These are phyloP conservation scores for Apiospora marii DNA, from an alignment of 2,329 filamentous ascomycete genomes.

Conservation along the genomic window DNA sequence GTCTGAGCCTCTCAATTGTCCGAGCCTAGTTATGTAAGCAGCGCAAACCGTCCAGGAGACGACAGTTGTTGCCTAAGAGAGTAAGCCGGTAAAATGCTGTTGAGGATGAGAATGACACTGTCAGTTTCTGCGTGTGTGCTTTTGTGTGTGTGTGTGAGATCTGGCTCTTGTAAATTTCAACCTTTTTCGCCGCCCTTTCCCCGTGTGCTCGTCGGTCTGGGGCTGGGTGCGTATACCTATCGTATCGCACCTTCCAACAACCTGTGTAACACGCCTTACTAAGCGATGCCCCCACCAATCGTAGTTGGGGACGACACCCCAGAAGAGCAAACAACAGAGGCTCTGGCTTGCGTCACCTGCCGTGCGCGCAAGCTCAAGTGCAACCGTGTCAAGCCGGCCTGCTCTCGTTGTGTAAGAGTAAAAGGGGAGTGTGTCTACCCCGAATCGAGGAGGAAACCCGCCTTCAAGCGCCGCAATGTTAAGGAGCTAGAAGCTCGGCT, in stretches of 20 bases:
- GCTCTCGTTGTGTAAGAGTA: slow-evolving; percentile 79
- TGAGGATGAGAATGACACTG: not conserved
- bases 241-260: not conserved
- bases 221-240: not conserved
- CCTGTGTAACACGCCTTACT: not conserved
- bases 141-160: not conserved
- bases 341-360: slow-evolving; percentile 20
- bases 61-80: slow-evolving; percentile 6
- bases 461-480: slow-evolving; percentile 88
- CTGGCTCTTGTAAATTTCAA: not conserved
- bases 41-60: not conserved
- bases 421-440: slow-evolving; percentile 86
- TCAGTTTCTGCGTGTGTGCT: not conserved
- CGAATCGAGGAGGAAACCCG: slow-evolving; percentile 86
- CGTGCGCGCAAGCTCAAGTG: slow-evolving; percentile 88
- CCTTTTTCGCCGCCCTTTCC: not conserved
- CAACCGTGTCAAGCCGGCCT: slow-evolving; percentile 81
- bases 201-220: not conserved
- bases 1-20: slow-evolving; percentile 12
- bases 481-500: slow-evolving; percentile 88
- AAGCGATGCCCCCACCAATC: slow-evolving; percentile 20
- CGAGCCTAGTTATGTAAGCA: slow-evolving; percentile 7
- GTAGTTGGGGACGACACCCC: not conserved
- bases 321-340: slow-evolving; percentile 14
- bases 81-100: not conserved